Percentiles rank a stretch among this genome's conserved stretches.
These are phyloP conservation scores for Cryptosporidium xiaoi DNA, from an alignment of 169 alveolate genomes.

Conservation along the genomic window DNA sequence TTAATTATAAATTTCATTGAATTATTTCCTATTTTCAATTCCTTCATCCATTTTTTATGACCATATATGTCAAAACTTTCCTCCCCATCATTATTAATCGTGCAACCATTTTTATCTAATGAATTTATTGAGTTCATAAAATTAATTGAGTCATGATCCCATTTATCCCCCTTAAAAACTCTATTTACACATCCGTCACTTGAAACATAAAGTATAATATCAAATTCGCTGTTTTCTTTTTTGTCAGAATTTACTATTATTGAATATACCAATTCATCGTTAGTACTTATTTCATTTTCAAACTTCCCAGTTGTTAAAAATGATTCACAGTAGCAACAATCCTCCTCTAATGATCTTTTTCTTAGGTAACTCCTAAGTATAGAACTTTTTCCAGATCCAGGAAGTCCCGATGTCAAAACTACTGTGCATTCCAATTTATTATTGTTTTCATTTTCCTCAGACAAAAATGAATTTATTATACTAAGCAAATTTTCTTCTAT, in stretches of 20 bases:
- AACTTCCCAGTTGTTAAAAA: constrained; percentile 1
- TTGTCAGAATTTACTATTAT: not conserved
- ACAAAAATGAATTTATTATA: not conserved
- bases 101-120: not conserved
- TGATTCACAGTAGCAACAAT: not conserved
- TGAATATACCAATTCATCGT: constrained; percentile 37
- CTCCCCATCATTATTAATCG: no score
- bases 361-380: constrained; percentile 7
- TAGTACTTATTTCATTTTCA: not conserved
- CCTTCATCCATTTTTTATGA: not conserved
- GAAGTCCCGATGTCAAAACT: constrained; percentile 34
- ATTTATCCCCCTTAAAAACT: constrained; percentile 34
- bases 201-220: constrained; percentile 48
- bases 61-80: not conserved
- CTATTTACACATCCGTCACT: constrained; percentile 50
- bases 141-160: not conserved
- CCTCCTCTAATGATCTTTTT: not conserved
- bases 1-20: constrained; percentile 30
- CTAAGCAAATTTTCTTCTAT: not conserved
- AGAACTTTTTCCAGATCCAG: constrained; percentile 52
- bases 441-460: not conserved
- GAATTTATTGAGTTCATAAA: not conserved
- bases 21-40: not conserved
- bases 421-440: constrained; percentile 36
- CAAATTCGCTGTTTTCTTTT: not conserved